Percentiles rank a stretch among this genome's conserved stretches.
phyloP scores from a whole-genome alignment of 1,139 yeast species.

The Schwanniomyces etchellsii region DNA sequence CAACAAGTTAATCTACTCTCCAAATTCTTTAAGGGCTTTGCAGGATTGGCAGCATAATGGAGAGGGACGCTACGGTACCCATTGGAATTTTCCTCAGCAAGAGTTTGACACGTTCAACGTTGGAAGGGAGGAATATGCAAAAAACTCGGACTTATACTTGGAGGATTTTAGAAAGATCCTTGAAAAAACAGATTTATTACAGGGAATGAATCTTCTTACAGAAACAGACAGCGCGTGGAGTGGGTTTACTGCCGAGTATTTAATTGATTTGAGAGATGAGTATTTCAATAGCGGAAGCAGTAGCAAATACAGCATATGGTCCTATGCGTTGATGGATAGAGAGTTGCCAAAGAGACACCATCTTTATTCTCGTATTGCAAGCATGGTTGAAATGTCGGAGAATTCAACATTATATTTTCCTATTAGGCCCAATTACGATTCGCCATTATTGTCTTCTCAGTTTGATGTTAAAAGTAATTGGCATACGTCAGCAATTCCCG shows the following conservation, averaged over 20 bases:
- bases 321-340: constrained; percentile 18
- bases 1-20: constrained; percentile 61
- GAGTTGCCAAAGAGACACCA: constrained; percentile 6
- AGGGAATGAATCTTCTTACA: constrained; percentile 63
- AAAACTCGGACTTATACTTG: constrained; percentile 47
- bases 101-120: constrained; percentile 20
- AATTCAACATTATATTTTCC: constrained; percentile 51
- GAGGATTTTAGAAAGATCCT: constrained; percentile 54
- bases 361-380: constrained; percentile 38
- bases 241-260: constrained; percentile 55
- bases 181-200: constrained; percentile 73
- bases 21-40: constrained; percentile 50
- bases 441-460: constrained; percentile 8
- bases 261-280: constrained; percentile 63
- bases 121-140: constrained; percentile 27
- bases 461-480: constrained; percentile 27
- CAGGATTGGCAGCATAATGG: constrained; percentile 46
- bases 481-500: constrained; percentile 31
- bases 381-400: constrained; percentile 39
- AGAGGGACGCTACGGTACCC: constrained; percentile 12
- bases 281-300: constrained; percentile 53
- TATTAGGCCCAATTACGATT: constrained; percentile 11
- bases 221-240: constrained; percentile 83
- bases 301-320: constrained; percentile 40
- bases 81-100: constrained; percentile 24